Percentiles rank a stretch among this genome's conserved stretches.
These are phyloP conservation scores for Syzygium syzygioides DNA, from an alignment of 441 rosid genomes.

Conservation along the genomic window DNA sequence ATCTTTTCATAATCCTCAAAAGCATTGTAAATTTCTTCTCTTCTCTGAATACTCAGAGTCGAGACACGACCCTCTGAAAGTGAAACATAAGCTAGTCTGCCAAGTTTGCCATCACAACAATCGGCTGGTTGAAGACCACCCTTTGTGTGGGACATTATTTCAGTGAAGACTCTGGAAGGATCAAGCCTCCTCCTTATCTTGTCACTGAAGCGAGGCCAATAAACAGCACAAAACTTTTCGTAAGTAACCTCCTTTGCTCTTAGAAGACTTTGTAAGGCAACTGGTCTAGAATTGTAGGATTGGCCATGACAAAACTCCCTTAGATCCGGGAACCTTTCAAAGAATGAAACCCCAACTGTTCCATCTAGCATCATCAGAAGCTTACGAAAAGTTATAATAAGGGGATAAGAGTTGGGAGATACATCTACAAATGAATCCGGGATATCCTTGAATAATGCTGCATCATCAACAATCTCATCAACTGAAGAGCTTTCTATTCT, in stretches of 20 bases:
- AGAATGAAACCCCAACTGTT: slow-evolving; percentile 40
- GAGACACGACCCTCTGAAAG: no score
- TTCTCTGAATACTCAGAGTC: no score
- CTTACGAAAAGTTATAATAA: slow-evolving; percentile 39
- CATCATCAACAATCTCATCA: slow-evolving; percentile 29
- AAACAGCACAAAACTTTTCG: slow-evolving; percentile 33
- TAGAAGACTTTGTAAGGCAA: slow-evolving; percentile 24
- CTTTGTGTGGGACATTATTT: slow-evolving; percentile 18
- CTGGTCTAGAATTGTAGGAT: slow-evolving; percentile 10
- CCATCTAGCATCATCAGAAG: slow-evolving; percentile 62
- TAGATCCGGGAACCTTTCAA: slow-evolving; percentile 29
- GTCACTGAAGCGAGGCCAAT: slow-evolving; percentile 48
- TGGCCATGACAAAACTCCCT: slow-evolving; percentile 13
- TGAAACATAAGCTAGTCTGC: no score
- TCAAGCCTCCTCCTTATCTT: slow-evolving; percentile 32
- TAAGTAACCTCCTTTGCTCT: slow-evolving; percentile 39
- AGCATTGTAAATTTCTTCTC: no score
- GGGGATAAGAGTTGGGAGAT: slow-evolving; percentile 26
- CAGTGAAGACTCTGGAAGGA: slow-evolving; percentile 33
- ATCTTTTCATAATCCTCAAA: no score
- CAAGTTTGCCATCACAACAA: neutral
- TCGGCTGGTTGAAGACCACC: slow-evolving; percentile 30
- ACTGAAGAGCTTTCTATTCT: slow-evolving; percentile 9
- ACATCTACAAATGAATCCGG: slow-evolving; percentile 40
- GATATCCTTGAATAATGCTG: slow-evolving; percentile 29